These are phyloP conservation scores for Cladosporium sp. DNA, from an alignment of 2,329 filamentous ascomycete species.

Conservation along the genomic window DNA sequence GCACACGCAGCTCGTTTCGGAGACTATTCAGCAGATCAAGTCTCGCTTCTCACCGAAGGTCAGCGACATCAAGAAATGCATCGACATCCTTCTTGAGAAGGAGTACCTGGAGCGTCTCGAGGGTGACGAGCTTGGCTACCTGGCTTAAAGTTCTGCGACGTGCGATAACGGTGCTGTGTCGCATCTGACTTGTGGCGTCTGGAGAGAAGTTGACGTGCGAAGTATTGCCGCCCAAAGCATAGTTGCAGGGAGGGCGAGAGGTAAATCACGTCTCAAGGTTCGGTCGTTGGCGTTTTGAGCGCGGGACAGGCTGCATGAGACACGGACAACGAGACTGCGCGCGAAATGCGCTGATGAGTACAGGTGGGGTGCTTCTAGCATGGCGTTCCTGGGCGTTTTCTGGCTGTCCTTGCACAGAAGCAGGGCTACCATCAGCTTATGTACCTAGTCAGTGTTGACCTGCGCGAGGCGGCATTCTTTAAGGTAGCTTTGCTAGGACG, in stretches of 20 bases:
- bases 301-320: slow-evolving; percentile 3
- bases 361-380: slow-evolving; percentile 6
- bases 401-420: too few species aligned
- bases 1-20: slow-evolving; percentile 86
- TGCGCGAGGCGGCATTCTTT: too few species aligned
- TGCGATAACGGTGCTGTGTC: neutral
- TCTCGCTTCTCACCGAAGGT: slow-evolving; percentile 89
- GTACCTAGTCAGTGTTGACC: too few species aligned
- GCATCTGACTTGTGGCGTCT: too few species aligned
- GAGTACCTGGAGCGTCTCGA: slow-evolving; percentile 96
- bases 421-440: too few species aligned
- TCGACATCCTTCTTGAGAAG: slow-evolving; percentile 97
- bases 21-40: slow-evolving; percentile 93
- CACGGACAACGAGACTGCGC: slow-evolving; percentile 10
- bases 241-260: neutral
- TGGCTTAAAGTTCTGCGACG: slow-evolving; percentile 55
- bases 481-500: too few species aligned
- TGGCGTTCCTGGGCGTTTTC: slow-evolving; percentile 10
- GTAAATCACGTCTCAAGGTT: neutral
- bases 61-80: slow-evolving; percentile 97
- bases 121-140: slow-evolving; percentile 87
- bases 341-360: neutral
- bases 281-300: slow-evolving; percentile 3
- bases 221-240: too few species aligned
- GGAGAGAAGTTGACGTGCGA: too few species aligned